These are phyloP conservation scores for Fusarium sp. DNA, from an alignment of 2,329 filamentous ascomycete species.

Conservation along the genomic window DNA sequence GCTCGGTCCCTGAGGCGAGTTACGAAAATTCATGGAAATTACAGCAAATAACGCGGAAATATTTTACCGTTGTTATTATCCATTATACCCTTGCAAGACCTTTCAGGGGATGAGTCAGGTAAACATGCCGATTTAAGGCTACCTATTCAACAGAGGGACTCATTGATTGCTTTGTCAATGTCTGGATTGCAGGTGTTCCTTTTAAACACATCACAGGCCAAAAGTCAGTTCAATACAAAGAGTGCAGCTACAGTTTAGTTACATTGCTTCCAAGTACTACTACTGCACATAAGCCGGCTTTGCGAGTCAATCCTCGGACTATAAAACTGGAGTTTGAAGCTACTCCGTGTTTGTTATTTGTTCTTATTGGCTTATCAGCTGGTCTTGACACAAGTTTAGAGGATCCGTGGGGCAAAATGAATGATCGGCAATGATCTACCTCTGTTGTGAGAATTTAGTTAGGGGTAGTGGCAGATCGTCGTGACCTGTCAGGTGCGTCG, in stretches of 20 bases:
- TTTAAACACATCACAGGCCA: not conserved
- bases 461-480: not conserved
- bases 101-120: not conserved
- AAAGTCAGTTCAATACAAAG: not conserved
- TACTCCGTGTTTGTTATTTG: not conserved
- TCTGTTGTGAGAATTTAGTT: not conserved
- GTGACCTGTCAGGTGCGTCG: not conserved
- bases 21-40: not conserved
- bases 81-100: not conserved
- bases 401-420: not conserved
- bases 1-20: not conserved
- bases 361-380: not conserved
- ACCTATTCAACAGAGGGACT: not conserved
- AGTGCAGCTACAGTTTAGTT: not conserved
- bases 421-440: not conserved
- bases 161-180: not conserved
- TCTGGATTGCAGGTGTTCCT: not conserved
- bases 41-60: not conserved
- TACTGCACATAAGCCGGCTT: not conserved
- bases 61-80: not conserved
- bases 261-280: not conserved
- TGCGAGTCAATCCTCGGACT: not conserved
- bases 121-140: not conserved
- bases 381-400: not conserved
- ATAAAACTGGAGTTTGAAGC: not conserved